Conservation (phyloP, 306 rosid genomes). For the Begonia masoniana region DNA sequence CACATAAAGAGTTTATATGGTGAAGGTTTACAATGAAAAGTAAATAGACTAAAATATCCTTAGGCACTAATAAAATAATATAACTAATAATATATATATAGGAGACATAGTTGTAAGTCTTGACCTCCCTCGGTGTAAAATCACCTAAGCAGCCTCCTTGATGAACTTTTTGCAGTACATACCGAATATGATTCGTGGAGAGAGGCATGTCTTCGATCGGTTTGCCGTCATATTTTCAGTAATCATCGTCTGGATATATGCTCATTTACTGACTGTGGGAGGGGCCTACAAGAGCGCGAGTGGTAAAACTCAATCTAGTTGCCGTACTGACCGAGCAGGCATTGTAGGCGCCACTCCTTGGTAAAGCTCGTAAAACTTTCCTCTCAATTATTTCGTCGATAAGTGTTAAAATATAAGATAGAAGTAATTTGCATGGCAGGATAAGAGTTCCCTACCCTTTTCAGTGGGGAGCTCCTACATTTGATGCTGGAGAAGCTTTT, state of each 20-base stretch:
- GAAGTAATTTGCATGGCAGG: slow-evolving; percentile 27
- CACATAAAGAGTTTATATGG: too few relatives aligned
- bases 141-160: background rate
- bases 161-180: slow-evolving; percentile 45
- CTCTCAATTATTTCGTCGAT: slow-evolving; percentile 1
- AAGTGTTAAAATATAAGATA: slow-evolving; percentile 2
- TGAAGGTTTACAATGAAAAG: too few relatives aligned
- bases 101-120: background rate
- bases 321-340: slow-evolving; percentile 94
- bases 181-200: slow-evolving; percentile 56
- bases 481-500: slow-evolving; percentile 93
- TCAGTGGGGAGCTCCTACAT: slow-evolving; percentile 99
- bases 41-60: too few relatives aligned
- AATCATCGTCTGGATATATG: slow-evolving; percentile 75
- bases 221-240: slow-evolving; percentile 83
- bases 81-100: too few relatives aligned
- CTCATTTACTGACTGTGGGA: slow-evolving; percentile 70
- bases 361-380: slow-evolving; percentile 24
- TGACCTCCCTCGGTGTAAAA: background rate
- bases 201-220: slow-evolving; percentile 41
- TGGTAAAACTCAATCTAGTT: slow-evolving; percentile 42
- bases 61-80: too few relatives aligned
- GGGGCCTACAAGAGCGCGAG: slow-evolving; percentile 72
- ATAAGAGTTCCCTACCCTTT: slow-evolving; percentile 90
- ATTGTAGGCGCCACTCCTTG: slow-evolving; percentile 74